phyloP scores from a whole-genome alignment of 768 basidiomycete species.

The Collybiopsis luxurians region DNA sequence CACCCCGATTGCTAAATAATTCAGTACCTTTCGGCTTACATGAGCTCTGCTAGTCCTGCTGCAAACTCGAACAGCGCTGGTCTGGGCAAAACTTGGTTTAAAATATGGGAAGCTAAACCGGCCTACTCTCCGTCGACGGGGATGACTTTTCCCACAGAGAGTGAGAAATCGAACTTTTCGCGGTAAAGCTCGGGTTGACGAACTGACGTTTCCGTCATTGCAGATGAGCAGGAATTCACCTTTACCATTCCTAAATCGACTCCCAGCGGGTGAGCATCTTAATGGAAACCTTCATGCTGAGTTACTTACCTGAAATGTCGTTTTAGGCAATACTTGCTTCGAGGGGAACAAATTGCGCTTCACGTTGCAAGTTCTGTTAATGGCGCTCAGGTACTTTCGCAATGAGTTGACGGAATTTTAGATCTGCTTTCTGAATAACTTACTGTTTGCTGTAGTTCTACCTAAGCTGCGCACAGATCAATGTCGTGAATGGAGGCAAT shows the following conservation, averaged over 20 bases:
- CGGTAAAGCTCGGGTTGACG: neutral
- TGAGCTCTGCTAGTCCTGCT: conserved; percentile 28
- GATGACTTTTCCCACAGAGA: conserved; percentile 26
- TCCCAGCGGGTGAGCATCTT: conserved; percentile 30
- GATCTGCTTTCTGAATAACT: neutral
- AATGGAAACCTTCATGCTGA: too few relatives aligned
- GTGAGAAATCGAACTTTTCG: conserved; percentile 2
- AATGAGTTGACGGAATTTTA: too few relatives aligned
- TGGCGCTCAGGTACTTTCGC: conserved; percentile 24
- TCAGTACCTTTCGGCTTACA: conserved; percentile 31
- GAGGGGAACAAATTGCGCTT: conserved; percentile 35
- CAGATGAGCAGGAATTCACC: conserved; percentile 28
- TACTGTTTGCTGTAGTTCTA: conserved; percentile 24
- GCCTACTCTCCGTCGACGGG: conserved; percentile 26
- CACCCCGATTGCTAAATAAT: neutral
- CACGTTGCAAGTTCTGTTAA: conserved; percentile 25
- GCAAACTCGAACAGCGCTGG: conserved; percentile 38
- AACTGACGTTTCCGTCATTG: too few relatives aligned
- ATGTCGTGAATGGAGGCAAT: conserved; percentile 29
- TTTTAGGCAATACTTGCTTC: conserved; percentile 24
- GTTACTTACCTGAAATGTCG: neutral
- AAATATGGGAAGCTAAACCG: conserved; percentile 41
- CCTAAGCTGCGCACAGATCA: conserved; percentile 35
- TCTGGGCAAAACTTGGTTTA: conserved; percentile 42
- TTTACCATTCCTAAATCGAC: conserved; percentile 31